Evolutionary conservation across 2,329 filamentous ascomycete genomes (phyloP), one percentile per base, ranked within the genome.

Genomic region (Penicillium sp.): DNA sequence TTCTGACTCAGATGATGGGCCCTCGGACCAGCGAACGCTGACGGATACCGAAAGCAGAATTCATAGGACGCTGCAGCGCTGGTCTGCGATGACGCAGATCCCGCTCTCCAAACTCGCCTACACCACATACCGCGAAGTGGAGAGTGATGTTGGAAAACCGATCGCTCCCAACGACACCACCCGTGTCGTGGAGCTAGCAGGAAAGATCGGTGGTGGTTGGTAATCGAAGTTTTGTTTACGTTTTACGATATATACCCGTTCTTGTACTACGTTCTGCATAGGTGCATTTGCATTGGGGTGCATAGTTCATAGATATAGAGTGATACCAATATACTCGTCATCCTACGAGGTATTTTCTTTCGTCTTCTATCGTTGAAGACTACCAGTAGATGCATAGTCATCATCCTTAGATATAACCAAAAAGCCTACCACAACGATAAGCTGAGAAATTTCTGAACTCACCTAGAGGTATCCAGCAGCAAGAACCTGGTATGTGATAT

Each of bases 131-230:
- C 88, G 95, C 65, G 90, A 93, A 78, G 94, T 99, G 23, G 89
- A 97, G 71, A 97, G 94, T 79, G 92, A 98, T 75, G 92, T 99
- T 48, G 95, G 95, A 55, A 96, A 95, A 80, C 84, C 86, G 66
- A 70, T 66, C 7, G 69, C 75, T 17, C 82, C 76, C 82, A 84
- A 84, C 63, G 90, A 93, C 73, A 90, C 91, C 48, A 91, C 96
- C 73, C 87, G 89, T 63, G 93, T 97, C 46, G 90, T 93, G 62
- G 92, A 95, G 73, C 83, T 99, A 72, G 94, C 94, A 51, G 90
- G 92, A 60, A 95, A 93, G 78, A 91, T 93, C 70, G 95, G 93
- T 57, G 95, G 95, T 57, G 95, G 95, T 26, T 99, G 95, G 95
- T 98, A 84, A 78, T 63, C 30, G 26, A 6, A 41, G 21, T 13